Evolutionary conservation across 768 basidiomycete species (phyloP), one percentile per base, ranked within the genome.

Genomic region (Pilatotrama ljubarskyi): DNA sequence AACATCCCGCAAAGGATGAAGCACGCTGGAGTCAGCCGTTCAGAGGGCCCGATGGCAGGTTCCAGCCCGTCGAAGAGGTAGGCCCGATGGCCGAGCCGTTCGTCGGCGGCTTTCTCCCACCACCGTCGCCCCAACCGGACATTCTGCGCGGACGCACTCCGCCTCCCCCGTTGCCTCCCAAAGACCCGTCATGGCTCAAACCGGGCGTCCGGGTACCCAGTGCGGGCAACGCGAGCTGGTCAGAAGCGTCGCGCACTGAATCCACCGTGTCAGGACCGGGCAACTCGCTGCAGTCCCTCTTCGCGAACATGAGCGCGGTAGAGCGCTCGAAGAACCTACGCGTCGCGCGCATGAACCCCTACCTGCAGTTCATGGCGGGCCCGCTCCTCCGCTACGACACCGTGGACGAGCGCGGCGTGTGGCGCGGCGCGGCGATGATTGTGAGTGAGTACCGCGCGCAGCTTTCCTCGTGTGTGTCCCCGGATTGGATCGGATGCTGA

Each of bases 331-430:
- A 82, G 49, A 73, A 76, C 7, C 75, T 86, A 37, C 77, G 78
- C 51, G 77, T 82, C 6, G 83, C 83, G 18, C 78, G 84, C 41
- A 95, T 91, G 90, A 75, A 86, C 20, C 94, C 94, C 9, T 83
- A 90, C 73, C 80, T 97, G 25, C 88, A 90, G 80, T 83, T 95
- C 68, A 95, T 96, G 93, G 92, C 90, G 56, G 94, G 95, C 0
- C 94, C 94, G 20, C 77, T 98, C 17, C 75, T 98, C 61, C 86
- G 90, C 41, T 98, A 93, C 68, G 95, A 98, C 69, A 98, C 94
- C 0, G 83, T 91, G 24, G 87, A 91, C 64, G 77, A 85, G 61
- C 77, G 83, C 22, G 84, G 86, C 17, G 76, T 94, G 36, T 99
- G 94, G 93, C 82, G 87, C 62, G 96, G 95, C 7, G 91, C 90